phyloP scores from a whole-genome alignment of 2,329 filamentous ascomycete species.

The Talaromyces atroroseus region DNA sequence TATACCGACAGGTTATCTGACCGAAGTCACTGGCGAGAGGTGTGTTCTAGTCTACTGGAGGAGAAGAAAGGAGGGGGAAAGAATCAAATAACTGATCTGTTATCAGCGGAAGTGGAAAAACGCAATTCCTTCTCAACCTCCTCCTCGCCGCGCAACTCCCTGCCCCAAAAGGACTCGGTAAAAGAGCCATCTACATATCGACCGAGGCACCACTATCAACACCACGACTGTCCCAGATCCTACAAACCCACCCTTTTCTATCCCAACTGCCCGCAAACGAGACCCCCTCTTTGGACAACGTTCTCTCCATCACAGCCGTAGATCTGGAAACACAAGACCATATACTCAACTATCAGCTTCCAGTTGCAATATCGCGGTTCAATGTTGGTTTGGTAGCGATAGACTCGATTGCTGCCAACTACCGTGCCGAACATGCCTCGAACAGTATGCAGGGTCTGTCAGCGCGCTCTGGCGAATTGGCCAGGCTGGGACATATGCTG shows the following conservation, averaged over 20 bases:
- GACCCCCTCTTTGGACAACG: slow-evolving; percentile 64
- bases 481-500: slow-evolving; percentile 67
- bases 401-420: slow-evolving; percentile 93
- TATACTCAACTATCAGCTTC: slow-evolving; percentile 87
- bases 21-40: slow-evolving; percentile 90
- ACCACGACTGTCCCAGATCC: slow-evolving; percentile 71
- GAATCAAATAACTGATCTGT: background rate
- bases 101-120: slow-evolving; percentile 78
- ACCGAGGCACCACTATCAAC: slow-evolving; percentile 86
- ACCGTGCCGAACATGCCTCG: slow-evolving; percentile 67
- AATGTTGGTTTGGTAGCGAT: slow-evolving; percentile 76
- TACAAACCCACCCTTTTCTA: slow-evolving; percentile 61
- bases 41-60: slow-evolving; percentile 25
- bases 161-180: slow-evolving; percentile 62
- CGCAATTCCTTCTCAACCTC: slow-evolving; percentile 81
- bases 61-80: background rate
- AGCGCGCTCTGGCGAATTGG: slow-evolving; percentile 68
- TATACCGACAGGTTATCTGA: slow-evolving; percentile 72
- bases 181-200: slow-evolving; percentile 83
- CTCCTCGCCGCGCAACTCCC: slow-evolving; percentile 80
- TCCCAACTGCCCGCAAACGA: slow-evolving; percentile 33
- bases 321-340: slow-evolving; percentile 95
- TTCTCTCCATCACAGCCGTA: slow-evolving; percentile 75
- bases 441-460: slow-evolving; percentile 55
- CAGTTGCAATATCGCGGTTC: slow-evolving; percentile 71